Base-by-base conservation (phyloP, 75 land plant genomes). In the Pseudotsuga menziesii region DNA sequence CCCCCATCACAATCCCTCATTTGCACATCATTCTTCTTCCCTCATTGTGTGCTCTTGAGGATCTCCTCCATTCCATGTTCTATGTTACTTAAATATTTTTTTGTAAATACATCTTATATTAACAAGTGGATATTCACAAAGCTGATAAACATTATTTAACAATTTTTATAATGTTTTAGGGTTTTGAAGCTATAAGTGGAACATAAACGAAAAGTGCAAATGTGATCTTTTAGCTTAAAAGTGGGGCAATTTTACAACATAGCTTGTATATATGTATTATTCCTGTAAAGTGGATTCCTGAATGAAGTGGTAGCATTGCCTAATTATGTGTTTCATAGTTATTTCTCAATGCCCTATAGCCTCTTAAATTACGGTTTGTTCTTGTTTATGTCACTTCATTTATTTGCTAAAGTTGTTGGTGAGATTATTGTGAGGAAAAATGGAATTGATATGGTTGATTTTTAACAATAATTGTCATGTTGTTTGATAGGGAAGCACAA, bases 401-500 rank as follows among this genome's bases (percentile, higher is more conserved):
- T 63, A 63, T 29, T 63, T 63, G 27, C 36, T 63, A 17, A 63
- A 63, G 16, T 63, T 16, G 14, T 29, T 29, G 11, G 9, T 48
- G 19, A 17, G 15, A 39, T 23, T 44, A 23, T 55, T 6, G 36
- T 39, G 79, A 19, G 29, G 2, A 71, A 52, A 74, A 39, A 29
- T 14, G 19, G 20, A 73, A 20, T 73, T 77, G 27, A 17, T 69
- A 55, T 73, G 26, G 25, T 62, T 62, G 16, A 27, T 29, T 13
- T 29, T 63, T 63, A 63, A 63, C 67, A 63, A 63, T 63, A 27
- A 62, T 27, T 23, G 36, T 29, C 36, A 29, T 63, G 32, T 63
- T 48, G 35, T 26, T 63, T 63, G 67, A 22, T 55, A 76, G 81
- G 81, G 81, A 60, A 80, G 79, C 80, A 44, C 35, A 7, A 77